Evolutionary conservation across 73 alveolate species (phyloP).

Genomic region (Uronychia setigera): DNA sequence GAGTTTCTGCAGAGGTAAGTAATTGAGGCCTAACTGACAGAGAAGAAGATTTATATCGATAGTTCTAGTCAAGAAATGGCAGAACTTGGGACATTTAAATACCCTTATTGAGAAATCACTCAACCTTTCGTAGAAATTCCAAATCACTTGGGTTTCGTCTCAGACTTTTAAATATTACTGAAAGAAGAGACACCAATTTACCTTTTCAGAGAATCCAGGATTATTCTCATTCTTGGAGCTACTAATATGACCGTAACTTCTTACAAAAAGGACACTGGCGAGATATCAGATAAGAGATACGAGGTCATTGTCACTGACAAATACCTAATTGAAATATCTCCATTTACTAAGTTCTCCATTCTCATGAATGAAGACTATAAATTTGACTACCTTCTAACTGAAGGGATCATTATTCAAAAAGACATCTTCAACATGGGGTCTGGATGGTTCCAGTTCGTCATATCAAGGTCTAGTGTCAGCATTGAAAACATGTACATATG

Average conservation of each 20-base stretch:
- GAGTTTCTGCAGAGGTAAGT: not conserved
- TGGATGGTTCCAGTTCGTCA: not conserved
- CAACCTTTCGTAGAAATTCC: slow-evolving; percentile 26
- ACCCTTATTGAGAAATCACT: slow-evolving; percentile 17
- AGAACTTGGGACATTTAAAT: slow-evolving; percentile 19
- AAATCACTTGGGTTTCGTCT: not conserved
- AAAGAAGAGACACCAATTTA: not conserved
- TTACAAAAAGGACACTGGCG: not conserved
- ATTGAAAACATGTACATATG: not conserved
- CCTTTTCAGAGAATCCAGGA: not conserved
- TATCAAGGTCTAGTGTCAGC: not conserved
- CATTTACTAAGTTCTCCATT: not conserved
- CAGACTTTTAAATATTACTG: not conserved
- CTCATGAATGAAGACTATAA: not conserved
- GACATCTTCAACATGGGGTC: not conserved
- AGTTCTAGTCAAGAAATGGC: not conserved
- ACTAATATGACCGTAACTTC: not conserved
- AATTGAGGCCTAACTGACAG: not conserved
- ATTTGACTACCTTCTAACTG: not conserved
- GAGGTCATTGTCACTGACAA: not conserved
- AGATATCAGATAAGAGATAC: not conserved
- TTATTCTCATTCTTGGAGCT: not conserved
- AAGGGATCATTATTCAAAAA: not conserved
- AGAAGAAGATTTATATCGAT: slow-evolving; percentile 8
- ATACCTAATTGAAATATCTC: not conserved